Percentiles rank a stretch among this genome's conserved stretches.
phyloP scores from a whole-genome alignment of 345 rosid species.

The Arabidopsis suecica region DNA sequence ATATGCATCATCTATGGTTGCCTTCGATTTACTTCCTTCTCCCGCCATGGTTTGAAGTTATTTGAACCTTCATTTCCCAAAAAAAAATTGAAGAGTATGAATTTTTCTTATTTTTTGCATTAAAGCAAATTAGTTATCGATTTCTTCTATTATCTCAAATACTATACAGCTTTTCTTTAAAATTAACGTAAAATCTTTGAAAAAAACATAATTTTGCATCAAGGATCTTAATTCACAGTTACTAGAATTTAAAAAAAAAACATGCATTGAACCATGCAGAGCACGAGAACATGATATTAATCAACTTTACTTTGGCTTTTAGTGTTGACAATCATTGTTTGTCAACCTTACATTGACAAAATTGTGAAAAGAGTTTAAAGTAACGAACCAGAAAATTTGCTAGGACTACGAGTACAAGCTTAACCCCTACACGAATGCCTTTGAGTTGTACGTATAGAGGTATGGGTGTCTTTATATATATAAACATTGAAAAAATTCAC shows the following conservation, averaged over 20 bases:
- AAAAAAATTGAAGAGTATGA: not conserved
- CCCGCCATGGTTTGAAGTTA: constrained; percentile 22
- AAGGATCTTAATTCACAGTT: not conserved
- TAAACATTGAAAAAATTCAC: too few species aligned
- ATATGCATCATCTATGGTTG: constrained; percentile 11
- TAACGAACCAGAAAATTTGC: not conserved
- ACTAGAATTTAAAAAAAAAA: not conserved
- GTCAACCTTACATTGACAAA: too few species aligned
- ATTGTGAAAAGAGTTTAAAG: not conserved
- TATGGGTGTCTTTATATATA: too few species aligned
- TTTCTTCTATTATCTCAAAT: not conserved
- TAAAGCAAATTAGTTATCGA: not conserved
- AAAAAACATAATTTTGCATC: not conserved
- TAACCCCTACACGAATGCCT: not conserved
- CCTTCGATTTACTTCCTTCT: not conserved
- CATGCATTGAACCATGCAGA: not conserved
- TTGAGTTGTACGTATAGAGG: not conserved
- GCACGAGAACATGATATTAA: not conserved
- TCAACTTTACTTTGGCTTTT: not conserved
- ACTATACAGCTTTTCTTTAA: not conserved
- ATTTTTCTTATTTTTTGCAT: too few species aligned
- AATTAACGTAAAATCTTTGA: not conserved
- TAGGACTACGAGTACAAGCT: not conserved
- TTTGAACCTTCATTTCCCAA: not conserved
- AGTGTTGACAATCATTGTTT: too few species aligned